These are phyloP conservation scores for Penicillium hesseltinei DNA, from an alignment of 2,329 filamentous ascomycete species.

Conservation along the genomic window DNA sequence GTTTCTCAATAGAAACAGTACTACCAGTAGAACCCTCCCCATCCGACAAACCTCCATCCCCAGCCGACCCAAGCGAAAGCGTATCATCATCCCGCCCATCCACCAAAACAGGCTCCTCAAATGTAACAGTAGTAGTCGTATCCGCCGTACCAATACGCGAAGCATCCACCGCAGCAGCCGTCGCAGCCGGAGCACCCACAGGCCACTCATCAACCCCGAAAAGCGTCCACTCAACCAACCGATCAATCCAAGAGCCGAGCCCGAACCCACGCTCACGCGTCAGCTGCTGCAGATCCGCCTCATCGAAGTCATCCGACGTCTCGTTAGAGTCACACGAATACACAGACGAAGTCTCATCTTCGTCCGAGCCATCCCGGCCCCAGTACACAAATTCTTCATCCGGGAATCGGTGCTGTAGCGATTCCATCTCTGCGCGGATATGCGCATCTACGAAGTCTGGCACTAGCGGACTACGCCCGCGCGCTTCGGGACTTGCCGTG, in stretches of 20 bases:
- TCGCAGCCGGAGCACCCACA: constrained; percentile 3
- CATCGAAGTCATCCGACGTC: constrained; percentile 44
- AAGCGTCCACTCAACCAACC: constrained; percentile 57
- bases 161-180: not conserved
- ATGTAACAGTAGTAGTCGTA: constrained; percentile 26
- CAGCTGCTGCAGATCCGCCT: constrained; percentile 53
- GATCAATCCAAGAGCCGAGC: constrained; percentile 57
- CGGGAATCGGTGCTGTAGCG: constrained; percentile 25
- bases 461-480: constrained; percentile 23
- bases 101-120: constrained; percentile 15
- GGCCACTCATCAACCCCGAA: constrained; percentile 53
- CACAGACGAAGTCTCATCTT: constrained; percentile 29
- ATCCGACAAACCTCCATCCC: constrained; percentile 20
- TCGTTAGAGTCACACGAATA: constrained; percentile 30
- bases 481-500: constrained; percentile 13
- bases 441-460: constrained; percentile 53
- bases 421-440: constrained; percentile 41
- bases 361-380: constrained; percentile 8
- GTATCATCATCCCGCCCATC: constrained; percentile 9
- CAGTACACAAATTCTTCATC: constrained; percentile 20
- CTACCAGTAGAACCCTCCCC: constrained; percentile 1
- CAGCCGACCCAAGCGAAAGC: constrained; percentile 12
- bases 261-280: constrained; percentile 54
- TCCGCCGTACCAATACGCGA: constrained; percentile 18
- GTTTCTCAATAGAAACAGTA: constrained; percentile 31